Conservation (phyloP, 768 basidiomycete genomes). For the Daedaleopsis sinensis region DNA sequence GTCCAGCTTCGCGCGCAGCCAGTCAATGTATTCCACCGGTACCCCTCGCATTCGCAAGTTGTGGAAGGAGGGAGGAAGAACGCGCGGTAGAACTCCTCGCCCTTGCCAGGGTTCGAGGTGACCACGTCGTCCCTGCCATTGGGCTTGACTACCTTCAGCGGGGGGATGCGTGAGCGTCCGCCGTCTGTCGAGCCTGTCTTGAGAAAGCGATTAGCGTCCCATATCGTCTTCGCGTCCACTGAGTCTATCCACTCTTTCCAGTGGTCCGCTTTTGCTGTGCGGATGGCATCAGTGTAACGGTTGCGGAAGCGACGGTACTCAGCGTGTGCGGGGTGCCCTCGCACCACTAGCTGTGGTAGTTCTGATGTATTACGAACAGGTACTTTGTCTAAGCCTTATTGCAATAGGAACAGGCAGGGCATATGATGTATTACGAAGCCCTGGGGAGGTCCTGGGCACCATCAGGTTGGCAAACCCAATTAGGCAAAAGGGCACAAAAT, state of each 20-base stretch:
- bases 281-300: slow-evolving; percentile 14
- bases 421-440: no score
- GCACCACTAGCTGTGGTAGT: no score
- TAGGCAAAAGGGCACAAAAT: no score
- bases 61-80: slow-evolving; percentile 34
- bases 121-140: neutral
- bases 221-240: slow-evolving; percentile 12
- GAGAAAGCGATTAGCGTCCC: slow-evolving; percentile 21
- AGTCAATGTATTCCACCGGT: slow-evolving; percentile 17
- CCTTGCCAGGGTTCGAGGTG: slow-evolving; percentile 7
- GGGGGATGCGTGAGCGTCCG: slow-evolving; percentile 20
- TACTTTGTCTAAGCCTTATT: no score
- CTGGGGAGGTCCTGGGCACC: no score
- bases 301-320: slow-evolving; percentile 13
- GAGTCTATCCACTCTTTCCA: slow-evolving; percentile 29
- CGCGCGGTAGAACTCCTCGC: slow-evolving; percentile 15
- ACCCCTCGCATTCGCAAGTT: slow-evolving; percentile 12
- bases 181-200: slow-evolving; percentile 9
- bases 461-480: no score
- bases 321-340: slow-evolving; percentile 15
- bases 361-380: no score
- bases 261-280: slow-evolving; percentile 22
- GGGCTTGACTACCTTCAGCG: slow-evolving; percentile 7
- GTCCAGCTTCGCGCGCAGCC: slow-evolving; percentile 17
- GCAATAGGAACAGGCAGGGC: no score